phyloP scores from a whole-genome alignment of 495 filamentous ascomycete genomes.

The Penicillium taxi region DNA sequence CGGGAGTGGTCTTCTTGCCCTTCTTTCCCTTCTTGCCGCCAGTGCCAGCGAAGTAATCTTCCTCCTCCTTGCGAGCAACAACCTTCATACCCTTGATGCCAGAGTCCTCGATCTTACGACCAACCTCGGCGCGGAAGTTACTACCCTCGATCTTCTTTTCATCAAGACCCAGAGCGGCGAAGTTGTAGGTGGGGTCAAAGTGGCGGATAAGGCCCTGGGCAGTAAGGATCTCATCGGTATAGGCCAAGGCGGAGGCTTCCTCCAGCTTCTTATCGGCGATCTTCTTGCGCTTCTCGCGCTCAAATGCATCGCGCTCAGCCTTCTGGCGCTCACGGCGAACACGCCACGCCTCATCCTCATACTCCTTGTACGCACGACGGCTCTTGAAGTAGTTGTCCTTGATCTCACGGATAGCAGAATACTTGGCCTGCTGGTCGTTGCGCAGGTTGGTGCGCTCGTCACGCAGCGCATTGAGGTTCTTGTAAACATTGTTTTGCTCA shows the following conservation, averaged over 20 bases:
- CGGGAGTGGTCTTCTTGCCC: constrained; percentile 58
- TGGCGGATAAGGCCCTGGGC: constrained; percentile 79
- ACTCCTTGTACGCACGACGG: constrained; percentile 68
- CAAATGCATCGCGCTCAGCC: constrained; percentile 66
- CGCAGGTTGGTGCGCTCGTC: constrained; percentile 80
- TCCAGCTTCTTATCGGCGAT: constrained; percentile 77
- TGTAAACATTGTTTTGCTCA: constrained; percentile 80
- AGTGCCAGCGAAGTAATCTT: constrained; percentile 75
- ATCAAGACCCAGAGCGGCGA: constrained; percentile 46
- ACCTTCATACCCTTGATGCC: constrained; percentile 71
- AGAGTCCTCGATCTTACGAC: constrained; percentile 71
- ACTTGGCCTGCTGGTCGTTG: constrained; percentile 77
- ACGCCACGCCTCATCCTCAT: constrained; percentile 69
- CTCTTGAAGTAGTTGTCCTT: constrained; percentile 78
- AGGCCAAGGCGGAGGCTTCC: constrained; percentile 84
- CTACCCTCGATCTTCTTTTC: constrained; percentile 60
- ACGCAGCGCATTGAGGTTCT: constrained; percentile 75
- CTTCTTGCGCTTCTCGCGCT: constrained; percentile 69
- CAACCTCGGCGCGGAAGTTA: constrained; percentile 66
- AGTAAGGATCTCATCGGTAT: constrained; percentile 80
- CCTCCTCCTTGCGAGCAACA: constrained; percentile 76
- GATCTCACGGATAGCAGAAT: constrained; percentile 63
- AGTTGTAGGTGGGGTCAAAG: constrained; percentile 74
- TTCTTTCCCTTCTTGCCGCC: constrained; percentile 89
- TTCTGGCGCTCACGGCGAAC: constrained; percentile 69